Evolutionary conservation across 2,329 filamentous ascomycete species (phyloP).

Genomic region (Corniculantispora saksenae): DNA sequence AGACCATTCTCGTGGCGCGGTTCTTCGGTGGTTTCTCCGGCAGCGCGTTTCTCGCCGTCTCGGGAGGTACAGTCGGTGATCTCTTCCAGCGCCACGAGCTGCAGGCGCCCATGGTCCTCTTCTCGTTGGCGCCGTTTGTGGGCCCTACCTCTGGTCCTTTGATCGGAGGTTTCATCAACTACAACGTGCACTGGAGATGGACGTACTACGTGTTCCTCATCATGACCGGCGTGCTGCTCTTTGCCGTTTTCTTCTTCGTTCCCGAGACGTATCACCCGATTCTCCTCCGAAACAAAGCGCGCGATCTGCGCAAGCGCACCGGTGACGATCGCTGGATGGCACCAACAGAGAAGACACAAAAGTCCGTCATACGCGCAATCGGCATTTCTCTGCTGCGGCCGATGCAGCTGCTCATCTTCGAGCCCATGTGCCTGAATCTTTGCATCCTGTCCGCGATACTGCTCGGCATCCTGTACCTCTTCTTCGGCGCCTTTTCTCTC

Average conservation of each 20-base stretch:
- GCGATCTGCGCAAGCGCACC: conserved; percentile 68
- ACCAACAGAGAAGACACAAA: conserved; percentile 71
- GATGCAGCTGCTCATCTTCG: conserved; percentile 75
- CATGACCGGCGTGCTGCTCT: conserved; percentile 68
- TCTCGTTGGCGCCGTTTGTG: conserved; percentile 65
- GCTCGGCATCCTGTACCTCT: conserved; percentile 86
- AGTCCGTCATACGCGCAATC: conserved; percentile 65
- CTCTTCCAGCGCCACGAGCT: conserved; percentile 70
- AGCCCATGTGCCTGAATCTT: conserved; percentile 83
- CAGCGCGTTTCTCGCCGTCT: conserved; percentile 69
- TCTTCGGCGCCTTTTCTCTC: conserved; percentile 84
- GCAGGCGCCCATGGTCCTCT: conserved; percentile 81
- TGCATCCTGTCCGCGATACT: conserved; percentile 82
- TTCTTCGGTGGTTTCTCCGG: conserved; percentile 78
- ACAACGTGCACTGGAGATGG: conserved; percentile 74
- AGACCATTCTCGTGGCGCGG: conserved; percentile 74
- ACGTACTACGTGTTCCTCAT: conserved; percentile 84
- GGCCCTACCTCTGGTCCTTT: conserved; percentile 62
- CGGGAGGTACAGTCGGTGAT: conserved; percentile 84
- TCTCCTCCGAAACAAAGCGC: conserved; percentile 72
- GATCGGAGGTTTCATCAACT: conserved; percentile 80
- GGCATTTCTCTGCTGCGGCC: conserved; percentile 64
- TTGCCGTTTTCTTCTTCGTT: conserved; percentile 68
- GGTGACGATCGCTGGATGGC: conserved; percentile 77
- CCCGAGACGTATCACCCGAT: conserved; percentile 87